These are phyloP conservation scores for Coprinopsis marcescibilis DNA, from an alignment of 768 basidiomycete species.

Conservation along the genomic window DNA sequence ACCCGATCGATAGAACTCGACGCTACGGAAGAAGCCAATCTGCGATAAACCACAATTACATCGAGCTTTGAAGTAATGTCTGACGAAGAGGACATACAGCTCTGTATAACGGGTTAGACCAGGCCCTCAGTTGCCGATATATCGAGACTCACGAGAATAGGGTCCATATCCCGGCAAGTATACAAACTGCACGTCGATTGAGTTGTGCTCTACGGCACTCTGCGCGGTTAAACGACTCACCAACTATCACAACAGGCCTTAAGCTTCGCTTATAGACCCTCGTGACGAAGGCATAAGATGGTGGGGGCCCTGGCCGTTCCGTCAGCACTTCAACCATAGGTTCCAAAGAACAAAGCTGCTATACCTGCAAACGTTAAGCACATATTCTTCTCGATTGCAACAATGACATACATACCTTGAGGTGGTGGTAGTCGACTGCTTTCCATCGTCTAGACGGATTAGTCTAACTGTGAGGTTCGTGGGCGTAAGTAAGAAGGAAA, in stretches of 20 bases:
- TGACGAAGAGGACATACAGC: slow-evolving; percentile 22
- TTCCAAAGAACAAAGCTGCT: no score
- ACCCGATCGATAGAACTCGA: slow-evolving; percentile 43
- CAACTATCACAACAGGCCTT: slow-evolving; percentile 52
- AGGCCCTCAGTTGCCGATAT: neutral
- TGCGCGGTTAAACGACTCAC: slow-evolving; percentile 25
- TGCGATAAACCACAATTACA: slow-evolving; percentile 18
- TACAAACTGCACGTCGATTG: slow-evolving; percentile 26
- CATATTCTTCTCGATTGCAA: neutral
- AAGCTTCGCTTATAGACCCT: slow-evolving; percentile 52
- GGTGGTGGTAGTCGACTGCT: slow-evolving; percentile 1
- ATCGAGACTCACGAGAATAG: slow-evolving; percentile 52
- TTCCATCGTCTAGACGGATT: neutral
- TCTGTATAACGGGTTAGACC: slow-evolving; percentile 16
- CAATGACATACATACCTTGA: neutral
- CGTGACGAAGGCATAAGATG: slow-evolving; percentile 54
- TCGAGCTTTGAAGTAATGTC: neutral
- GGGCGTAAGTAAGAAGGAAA: no score
- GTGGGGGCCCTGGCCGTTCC: slow-evolving; percentile 36
- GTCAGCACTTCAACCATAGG: neutral
- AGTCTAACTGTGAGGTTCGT: no score
- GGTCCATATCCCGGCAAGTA: slow-evolving; percentile 52
- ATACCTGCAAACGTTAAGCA: neutral
- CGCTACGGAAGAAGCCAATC: slow-evolving; percentile 60
- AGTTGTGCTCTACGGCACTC: neutral